Evolutionary conservation across 495 filamentous ascomycete genomes (phyloP), one percentile per base, ranked within the genome.

Genomic region (Trichoderma gamsii): DNA sequence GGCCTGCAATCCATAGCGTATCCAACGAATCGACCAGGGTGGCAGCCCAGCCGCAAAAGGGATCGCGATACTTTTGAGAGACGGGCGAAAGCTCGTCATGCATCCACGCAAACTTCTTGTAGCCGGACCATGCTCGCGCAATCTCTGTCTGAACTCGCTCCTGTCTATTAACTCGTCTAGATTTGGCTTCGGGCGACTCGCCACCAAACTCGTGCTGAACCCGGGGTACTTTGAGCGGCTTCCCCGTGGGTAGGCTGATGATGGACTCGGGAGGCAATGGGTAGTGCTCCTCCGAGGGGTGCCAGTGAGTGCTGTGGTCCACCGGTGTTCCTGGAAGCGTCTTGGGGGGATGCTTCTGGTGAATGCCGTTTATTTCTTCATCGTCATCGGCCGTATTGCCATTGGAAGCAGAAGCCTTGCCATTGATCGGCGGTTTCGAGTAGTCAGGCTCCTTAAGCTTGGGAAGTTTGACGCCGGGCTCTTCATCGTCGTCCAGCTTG

Each of bases 41-140:
- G 4, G 95, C 95, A 25, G 90, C 95, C 95, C 95, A 99, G 27
- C 91, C 92, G 75, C 89, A 93, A 73, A 99, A 99, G 0, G 93
- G 91, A 72, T 98, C 83, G 0, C 83, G 80, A 41, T 79, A 84
- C 41, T 76, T 77, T 13, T 86, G 86, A 56, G 83, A 84, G 5
- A 92, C 78, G 2, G 94, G 95, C 32, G 79, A 82, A 38, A 97
- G 75, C 76, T 98, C 95, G 73, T 98, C 95, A 69, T 90, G 86
- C 64, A 88, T 79, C 90, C 90, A 97, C 15, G 94, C 94, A 76
- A 90, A 83, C 29, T 85, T 76, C 76, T 87, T 91, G 76, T 98
- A 98, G 68, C 91, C 90, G 13, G 84, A 81, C 93, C 94, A 98
- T 0, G 90, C 84, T 71, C 88, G 90, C 66, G 85, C 71, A 73